phyloP scores from a whole-genome alignment of 768 basidiomycete species.

The Calocybe gangraenosa region DNA sequence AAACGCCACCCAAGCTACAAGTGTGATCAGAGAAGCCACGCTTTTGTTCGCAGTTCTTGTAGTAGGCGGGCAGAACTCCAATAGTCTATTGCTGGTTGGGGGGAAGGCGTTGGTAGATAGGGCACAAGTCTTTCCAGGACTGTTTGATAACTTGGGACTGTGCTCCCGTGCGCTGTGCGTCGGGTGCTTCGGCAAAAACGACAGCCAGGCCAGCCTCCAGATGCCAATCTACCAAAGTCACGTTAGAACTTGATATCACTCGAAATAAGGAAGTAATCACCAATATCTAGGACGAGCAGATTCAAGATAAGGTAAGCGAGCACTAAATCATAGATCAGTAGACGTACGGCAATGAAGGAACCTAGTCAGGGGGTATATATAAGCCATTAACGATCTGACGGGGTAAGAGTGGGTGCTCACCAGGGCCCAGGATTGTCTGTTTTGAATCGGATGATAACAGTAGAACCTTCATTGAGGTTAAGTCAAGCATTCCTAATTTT shows the following conservation, averaged over 20 bases:
- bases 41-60: too few species aligned
- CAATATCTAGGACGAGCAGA: neutral
- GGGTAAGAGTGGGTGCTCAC: slow-evolving; percentile 5
- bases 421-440: slow-evolving; percentile 35
- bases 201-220: slow-evolving; percentile 10
- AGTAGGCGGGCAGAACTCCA: too few species aligned
- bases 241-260: neutral
- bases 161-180: neutral
- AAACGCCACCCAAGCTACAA: too few species aligned
- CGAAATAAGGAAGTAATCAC: neutral
- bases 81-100: neutral
- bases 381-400: neutral
- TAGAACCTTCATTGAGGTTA: slow-evolving; percentile 12
- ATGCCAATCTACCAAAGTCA: slow-evolving; percentile 6
- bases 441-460: slow-evolving; percentile 34
- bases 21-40: too few species aligned
- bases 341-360: neutral
- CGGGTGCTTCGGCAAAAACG: neutral
- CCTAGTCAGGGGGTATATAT: neutral
- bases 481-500: too few species aligned
- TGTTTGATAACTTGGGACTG: slow-evolving; percentile 9
- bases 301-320: neutral
- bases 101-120: slow-evolving; percentile 20
- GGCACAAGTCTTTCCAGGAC: slow-evolving; percentile 33
- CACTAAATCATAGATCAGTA: neutral